Base-by-base conservation (phyloP, 2,329 filamentous ascomycete species). In the Madurella mycetomatis region DNA sequence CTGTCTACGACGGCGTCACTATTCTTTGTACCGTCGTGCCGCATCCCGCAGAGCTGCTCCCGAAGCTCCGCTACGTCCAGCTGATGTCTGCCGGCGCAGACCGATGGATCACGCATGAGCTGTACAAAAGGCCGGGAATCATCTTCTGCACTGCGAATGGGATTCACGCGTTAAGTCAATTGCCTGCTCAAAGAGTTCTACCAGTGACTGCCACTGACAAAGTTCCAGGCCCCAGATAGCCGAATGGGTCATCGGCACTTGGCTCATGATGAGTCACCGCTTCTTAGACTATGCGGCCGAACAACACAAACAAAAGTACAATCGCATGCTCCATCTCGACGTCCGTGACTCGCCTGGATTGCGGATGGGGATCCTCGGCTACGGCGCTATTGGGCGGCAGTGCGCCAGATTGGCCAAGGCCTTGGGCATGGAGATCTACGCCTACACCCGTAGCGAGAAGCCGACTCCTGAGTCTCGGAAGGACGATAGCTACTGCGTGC, bases 341-440 rank as follows among this genome's bases (percentile, higher is more conserved):
- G 56, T 55, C 19, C 44, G 58, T 9, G 73, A 73, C 58, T 70
- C 71, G 0, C 61, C 66, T 1, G 64, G 67, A 0, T 63, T 66
- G 31, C 64, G 70, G 15, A 69, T 74, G 71, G 71, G 70, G 4
- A 65, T 76, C 47, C 64, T 77, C 9, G 74, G 74, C 11, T 77
- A 77, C 54, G 74, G 75, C 37, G 67, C 71, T 44, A 77, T 77
- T 44, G 75, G 74, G 4, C 67, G 75, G 4, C 72, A 77, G 48
- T 65, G 63, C 48, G 75, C 71, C 8, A 67, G 71, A 8, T 74
- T 86, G 7, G 78, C 76, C 3, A 72, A 76, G 17, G 81, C 82
- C 3, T 67, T 87, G 63, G 86, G 86, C 12, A 86, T 87, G 80
- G 73, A 82, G 44, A 79, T 90, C 1, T 75, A 86, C 61, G 86